Evolutionary conservation across 179 eudicot species (phyloP), one percentile per base, ranked within the genome.

Genomic region (Heliamphora pulchella): DNA sequence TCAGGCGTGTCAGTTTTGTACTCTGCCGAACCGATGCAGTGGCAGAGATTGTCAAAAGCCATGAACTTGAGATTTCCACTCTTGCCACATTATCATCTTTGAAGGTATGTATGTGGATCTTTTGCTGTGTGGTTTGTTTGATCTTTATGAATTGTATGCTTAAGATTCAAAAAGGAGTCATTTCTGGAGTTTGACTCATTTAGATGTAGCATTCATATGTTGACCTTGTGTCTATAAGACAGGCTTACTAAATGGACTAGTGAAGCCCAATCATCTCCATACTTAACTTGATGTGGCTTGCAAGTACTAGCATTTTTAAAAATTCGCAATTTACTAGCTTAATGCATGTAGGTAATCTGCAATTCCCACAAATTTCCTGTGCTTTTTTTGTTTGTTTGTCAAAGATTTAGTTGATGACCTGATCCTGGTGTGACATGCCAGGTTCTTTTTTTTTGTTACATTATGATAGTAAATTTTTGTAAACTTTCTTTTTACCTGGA

Each of bases 1-100:
- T 67, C 91, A 95, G 98, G 88, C 88, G 90, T 78, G 87, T 82
- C 80, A 98, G 92, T 79, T 92, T 88, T 87, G 97, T 87, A 50
- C 90, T 86, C 65, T 91, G 96, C 84, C 91, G 88, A 78, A 86
- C 78, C 54, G 87, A 88, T 71, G 87, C 79, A 79, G 87, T 88
- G 57, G 88, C 86, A 41, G 84, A 90, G 15, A 72, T 88, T 70
- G 80, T 93, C 44, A 82, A 43, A 68, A 64, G 84, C 81, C 94
- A 77, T 76, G 91, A 90, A 81, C 75, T 89, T 53, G 98, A 93
- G 84, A 92, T 95, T 66, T 55, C 85, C n/a, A 92, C 98, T 63
- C 97, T 93, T 62, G 98, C 98, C 54, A 74, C 84, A 69, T 67
- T 92, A 74, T 93, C 84, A 79, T 88, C 96, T 51, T 72, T 93